A percentile compares a stretch with the other conserved stretches of the same genome.
These are phyloP conservation scores for Populus pruinosa DNA, from an alignment of 345 rosid genomes.

Conservation along the genomic window DNA sequence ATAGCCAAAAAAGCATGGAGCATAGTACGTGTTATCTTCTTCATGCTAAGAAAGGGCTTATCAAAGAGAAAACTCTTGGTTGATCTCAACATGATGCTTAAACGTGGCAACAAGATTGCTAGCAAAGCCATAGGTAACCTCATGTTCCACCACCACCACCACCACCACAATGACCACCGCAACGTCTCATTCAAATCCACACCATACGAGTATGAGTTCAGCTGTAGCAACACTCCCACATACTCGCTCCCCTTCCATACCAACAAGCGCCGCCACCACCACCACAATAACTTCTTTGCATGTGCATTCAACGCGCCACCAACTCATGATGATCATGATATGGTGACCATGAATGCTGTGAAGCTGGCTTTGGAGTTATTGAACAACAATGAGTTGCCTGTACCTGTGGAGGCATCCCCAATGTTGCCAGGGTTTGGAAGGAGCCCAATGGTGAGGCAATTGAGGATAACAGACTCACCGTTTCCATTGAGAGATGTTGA, in stretches of 20 bases:
- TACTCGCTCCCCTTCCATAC: constrained; percentile 45
- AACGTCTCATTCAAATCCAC: constrained; percentile 5
- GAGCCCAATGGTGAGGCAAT: constrained; percentile 72
- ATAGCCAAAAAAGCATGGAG: constrained; percentile 58
- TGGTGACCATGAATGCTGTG: constrained; percentile 35
- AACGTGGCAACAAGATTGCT: constrained; percentile 74
- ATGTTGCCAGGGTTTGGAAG: constrained; percentile 70
- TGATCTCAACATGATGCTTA: constrained; percentile 69
- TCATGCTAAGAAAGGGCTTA: constrained; percentile 68
- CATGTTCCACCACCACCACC: constrained; percentile 52
- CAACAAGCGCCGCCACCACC: constrained; percentile 33
- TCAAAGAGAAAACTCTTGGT: constrained; percentile 58
- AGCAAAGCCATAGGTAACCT: constrained; percentile 56
- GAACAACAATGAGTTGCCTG: constrained; percentile 28
- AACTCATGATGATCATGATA: constrained; percentile 49
- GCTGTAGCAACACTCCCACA: constrained; percentile 86
- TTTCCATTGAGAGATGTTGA: constrained; percentile 62
- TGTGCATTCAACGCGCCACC: constrained; percentile 60
- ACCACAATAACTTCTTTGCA: constrained; percentile 43
- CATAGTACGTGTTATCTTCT: constrained; percentile 53
- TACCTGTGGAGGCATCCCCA: constrained; percentile 57
- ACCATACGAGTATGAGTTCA: constrained; percentile 72
- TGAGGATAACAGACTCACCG: constrained; percentile 94
- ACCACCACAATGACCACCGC: constrained; percentile 32
- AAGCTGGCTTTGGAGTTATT: constrained; percentile 59